Conservation (phyloP, 331 rosid genomes). For the Erythrophleum ivorense region DNA sequence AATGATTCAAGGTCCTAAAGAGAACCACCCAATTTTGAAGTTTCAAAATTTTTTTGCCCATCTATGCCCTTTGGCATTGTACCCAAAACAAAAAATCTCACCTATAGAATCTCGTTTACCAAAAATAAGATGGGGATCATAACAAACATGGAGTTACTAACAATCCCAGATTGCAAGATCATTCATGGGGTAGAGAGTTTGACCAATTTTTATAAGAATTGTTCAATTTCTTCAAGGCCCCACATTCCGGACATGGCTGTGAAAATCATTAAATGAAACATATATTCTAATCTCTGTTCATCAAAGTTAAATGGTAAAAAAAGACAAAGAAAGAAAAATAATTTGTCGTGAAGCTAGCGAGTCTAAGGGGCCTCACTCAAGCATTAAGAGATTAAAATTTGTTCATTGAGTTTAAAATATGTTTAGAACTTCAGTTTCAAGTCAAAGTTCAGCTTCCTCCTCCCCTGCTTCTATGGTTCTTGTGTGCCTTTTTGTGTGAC, state of each 20-base stretch:
- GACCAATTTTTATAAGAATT: constrained; percentile 25
- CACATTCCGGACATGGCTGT: constrained; percentile 23
- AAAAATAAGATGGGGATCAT: constrained; percentile 36
- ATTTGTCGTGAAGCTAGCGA: constrained; percentile 38
- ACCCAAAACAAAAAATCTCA: constrained; percentile 24
- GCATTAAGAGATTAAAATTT: constrained; percentile 21
- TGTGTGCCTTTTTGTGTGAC: constrained; percentile 29
- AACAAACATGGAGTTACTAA: constrained; percentile 30
- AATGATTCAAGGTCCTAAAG: background rate
- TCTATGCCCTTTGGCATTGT: constrained; percentile 5
- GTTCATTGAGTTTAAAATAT: constrained; percentile 18
- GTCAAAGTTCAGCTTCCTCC: constrained; percentile 13
- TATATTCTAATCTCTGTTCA: constrained; percentile 21
- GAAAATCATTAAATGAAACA: constrained; percentile 20
- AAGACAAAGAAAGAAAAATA: background rate
- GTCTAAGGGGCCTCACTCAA: background rate
- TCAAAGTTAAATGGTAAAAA: constrained; percentile 16
- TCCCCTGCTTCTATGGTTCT: constrained; percentile 15
- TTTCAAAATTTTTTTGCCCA: background rate
- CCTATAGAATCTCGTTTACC: constrained; percentile 37
- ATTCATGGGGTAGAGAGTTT: constrained; percentile 40
- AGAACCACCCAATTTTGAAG: background rate
- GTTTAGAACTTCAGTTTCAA: constrained; percentile 16
- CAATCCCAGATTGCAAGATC: constrained; percentile 24
- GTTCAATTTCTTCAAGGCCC: constrained; percentile 33